Conservation (phyloP, 768 basidiomycete genomes). For the Amanita pallidorosea region DNA sequence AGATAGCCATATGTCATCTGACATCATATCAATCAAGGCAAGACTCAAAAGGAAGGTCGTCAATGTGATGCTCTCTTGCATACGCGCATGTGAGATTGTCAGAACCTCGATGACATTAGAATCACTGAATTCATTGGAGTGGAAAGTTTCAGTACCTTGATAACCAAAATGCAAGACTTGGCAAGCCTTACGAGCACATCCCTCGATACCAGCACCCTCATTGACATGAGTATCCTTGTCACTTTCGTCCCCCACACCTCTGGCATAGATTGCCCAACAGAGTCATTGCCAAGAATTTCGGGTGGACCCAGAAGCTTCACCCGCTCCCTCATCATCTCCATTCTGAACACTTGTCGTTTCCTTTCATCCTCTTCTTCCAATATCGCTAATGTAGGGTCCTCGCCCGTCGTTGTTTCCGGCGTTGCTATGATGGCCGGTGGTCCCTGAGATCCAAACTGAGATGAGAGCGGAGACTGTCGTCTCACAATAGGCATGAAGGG, state of each 20-base stretch:
- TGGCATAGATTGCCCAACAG: no score
- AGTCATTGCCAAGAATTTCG: background rate
- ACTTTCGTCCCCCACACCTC: constrained; percentile 5
- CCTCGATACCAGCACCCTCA: background rate
- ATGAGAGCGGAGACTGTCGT: background rate
- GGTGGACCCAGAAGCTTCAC: constrained; percentile 5
- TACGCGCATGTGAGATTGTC: background rate
- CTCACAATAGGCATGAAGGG: background rate
- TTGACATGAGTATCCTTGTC: background rate
- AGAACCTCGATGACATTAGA: background rate
- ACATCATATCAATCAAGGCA: constrained; percentile 1
- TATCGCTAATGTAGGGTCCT: background rate
- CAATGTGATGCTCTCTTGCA: background rate
- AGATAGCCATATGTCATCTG: constrained; percentile 5
- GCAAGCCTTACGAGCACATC: constrained; percentile 10
- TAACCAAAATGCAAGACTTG: constrained; percentile 18
- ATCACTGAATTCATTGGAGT: background rate
- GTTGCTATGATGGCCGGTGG: background rate
- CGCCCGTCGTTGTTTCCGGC: background rate
- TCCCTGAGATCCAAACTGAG: background rate
- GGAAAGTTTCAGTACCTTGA: constrained; percentile 13
- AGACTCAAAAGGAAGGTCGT: background rate
- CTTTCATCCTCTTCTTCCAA: background rate
- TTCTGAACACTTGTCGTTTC: background rate
- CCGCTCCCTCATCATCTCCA: constrained; percentile 2